Evolutionary conservation across 345 rosid species (phyloP), one percentile per base, ranked within the genome.

Genomic region (Citropsis articulata): DNA sequence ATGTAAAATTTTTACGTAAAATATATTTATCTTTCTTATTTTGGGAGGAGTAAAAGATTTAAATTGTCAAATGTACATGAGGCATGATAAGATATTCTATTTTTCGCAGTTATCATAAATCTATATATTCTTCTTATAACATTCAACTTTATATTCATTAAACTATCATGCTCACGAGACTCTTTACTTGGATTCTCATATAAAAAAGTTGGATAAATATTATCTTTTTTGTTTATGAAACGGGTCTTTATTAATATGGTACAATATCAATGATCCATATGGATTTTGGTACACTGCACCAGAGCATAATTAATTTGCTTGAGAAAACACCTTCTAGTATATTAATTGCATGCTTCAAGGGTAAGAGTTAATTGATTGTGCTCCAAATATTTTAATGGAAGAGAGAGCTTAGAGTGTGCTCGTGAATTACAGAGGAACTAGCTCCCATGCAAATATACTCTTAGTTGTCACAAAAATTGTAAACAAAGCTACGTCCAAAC

Each of bases 401-500:
- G 77, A 61, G 68, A 42, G 27, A 27, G 68, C 42, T 38, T 12
- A 30, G 31, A 77, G 66, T 4, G 75, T 56, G 78, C 81, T 78
- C 76, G 84, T 83, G 87, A 83, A 64, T 53, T 53, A 18, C 21
- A 45, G 22, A 8, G 84, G 85, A 85, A 60, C 85, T 79, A 27
- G 66, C 31, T 85, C 80, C 86, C 89, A 83, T 71, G 86, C 87
- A 84, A 85, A 79, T 82, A 78, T 71, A 64, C 79, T 82, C 79
- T 79, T 85, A 65, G 80, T 75, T 87, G 85, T 89, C 84, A 82
- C 81, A 86, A 71, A 38, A 73, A 83, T 73, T 33, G 81, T 79
- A 76, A 80, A 81, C 65, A 77, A 67, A 53, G 22, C 69, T 65
- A 50, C 64, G 55, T 68, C 69, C 66, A 72, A 68, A 60, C 69